Percentiles rank a stretch among this genome's conserved stretches.
These are phyloP conservation scores for Pleurostoma richardsiae DNA, from an alignment of 2,329 filamentous ascomycete genomes.

Conservation along the genomic window DNA sequence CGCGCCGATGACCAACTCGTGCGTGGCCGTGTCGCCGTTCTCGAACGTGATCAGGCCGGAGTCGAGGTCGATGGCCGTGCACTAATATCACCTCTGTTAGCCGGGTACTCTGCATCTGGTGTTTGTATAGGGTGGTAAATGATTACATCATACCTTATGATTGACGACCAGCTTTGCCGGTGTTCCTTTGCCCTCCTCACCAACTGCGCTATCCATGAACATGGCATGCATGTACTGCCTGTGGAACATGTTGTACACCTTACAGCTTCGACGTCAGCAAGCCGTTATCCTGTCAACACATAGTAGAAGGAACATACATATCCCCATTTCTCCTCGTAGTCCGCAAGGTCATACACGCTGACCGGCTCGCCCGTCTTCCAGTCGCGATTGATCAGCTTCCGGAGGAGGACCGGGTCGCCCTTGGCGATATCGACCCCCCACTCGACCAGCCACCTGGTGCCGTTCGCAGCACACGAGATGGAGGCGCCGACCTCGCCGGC, in stretches of 20 bases:
- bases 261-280: too few species aligned
- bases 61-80: conserved; percentile 46
- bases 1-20: conserved; percentile 59
- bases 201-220: conserved; percentile 20
- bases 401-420: conserved; percentile 60
- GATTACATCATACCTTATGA: conserved; percentile 34
- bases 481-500: conserved; percentile 65
- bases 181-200: conserved; percentile 4
- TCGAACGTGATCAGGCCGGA: conserved; percentile 45
- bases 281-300: too few species aligned
- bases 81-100: conserved; percentile 17
- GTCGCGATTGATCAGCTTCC: conserved; percentile 63
- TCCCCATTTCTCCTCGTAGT: conserved; percentile 63
- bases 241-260: conserved; percentile 56
- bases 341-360: conserved; percentile 57
- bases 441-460: conserved; percentile 63
- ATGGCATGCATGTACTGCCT: conserved; percentile 41
- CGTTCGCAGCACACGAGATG: conserved; percentile 64
- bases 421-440: conserved; percentile 61
- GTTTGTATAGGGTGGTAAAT: neutral
- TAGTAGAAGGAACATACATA: conserved; percentile 26
- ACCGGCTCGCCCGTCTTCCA: conserved; percentile 65
- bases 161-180: conserved; percentile 44
- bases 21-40: conserved; percentile 41
- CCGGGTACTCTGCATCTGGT: neutral